Base-by-base conservation (phyloP, 2,329 filamentous ascomycete genomes). In the Leptographium galeiforme region DNA sequence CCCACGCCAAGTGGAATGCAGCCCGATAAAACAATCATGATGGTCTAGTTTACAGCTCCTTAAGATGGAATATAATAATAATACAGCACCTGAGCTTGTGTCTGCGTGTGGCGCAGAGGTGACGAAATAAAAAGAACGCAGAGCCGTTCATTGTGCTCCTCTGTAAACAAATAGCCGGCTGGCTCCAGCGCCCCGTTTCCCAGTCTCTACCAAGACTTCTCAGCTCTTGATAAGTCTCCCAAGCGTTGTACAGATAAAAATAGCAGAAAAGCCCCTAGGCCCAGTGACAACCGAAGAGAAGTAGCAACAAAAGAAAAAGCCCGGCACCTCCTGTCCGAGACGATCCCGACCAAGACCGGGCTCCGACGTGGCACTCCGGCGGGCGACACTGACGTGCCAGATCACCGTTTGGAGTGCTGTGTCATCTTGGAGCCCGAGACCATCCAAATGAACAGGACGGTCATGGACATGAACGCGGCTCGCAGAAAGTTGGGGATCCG, bases 191-290 rank as follows among this genome's bases (percentile, higher is more conserved):
- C 32, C 30, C 39, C 18, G 11, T 50, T 50, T 32, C 39, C 48
- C 48, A 51, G 48, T 56, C 46, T 52, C 62, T 61, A 67, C 61
- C 53, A 72, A 75, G 73, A 75, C 72, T 61, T 66, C 68, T 78
- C 75, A 78, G 75, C 75, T 71, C 75, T 78, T 78, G 75, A 78
- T 72, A 61, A 67, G 70, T 72, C 68, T 62, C 61, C 56, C 38
- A 5, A 14, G 38, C 18, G n/a, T 34, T 32, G 39, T 16, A 51
- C 44, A 45, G 44, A 41, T 13, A 45, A 49, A 44, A 32, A 3
- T 30, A 38, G 18, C n/a, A 6, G 16, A 44, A 50, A n/a, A 38
- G 14, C 39, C 49, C 34, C 2, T 14, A 48, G 16, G 13, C 48
- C 48, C 48, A 25, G 10, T 48, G 1, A n/a, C 25, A 40, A 19